Evolutionary conservation across 2,329 filamentous ascomycete species (phyloP), one percentile per base, ranked within the genome.

Genomic region (Trichophyton simii): DNA sequence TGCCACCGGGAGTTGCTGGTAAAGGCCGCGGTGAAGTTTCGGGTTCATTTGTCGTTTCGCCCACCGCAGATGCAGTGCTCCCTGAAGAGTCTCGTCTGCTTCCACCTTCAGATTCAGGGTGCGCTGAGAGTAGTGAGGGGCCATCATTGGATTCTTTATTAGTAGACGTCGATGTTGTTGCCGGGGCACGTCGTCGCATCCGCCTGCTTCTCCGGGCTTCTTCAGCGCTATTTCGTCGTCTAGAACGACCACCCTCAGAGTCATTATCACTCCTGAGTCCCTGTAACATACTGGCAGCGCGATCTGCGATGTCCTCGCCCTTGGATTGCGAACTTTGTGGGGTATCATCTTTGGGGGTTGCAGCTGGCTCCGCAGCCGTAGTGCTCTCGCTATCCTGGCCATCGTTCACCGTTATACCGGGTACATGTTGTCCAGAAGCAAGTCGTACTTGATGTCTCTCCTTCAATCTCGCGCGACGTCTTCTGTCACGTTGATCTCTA

Each of bases 371-470:
- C 46, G 83, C 82, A 22, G 64, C 65, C 54, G 69, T 66, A 28
- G 44, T 41, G 13, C 59, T 58, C 71, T 68, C 72, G 60, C 82
- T 83, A 31, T 78, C 75, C 61, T 85, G 83, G 59, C 83, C 79
- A 13, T 81, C 82, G 68, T 87, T 86, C 67, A 81, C 78, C 60
- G 64, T 65, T 2, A 80, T 66, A 58, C 95, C 90, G 1, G 88
- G 89, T n/a, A 95, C 87, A 69, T 92, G 83, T 69, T 96, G 90
- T 7, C 91, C 92, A 18, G 87, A 92, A 15, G 92, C 90, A 59
- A 96, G 83, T 64, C 92, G 88, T 36, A 94, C 88, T 75, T 95
- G 89, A 71, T 96, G 90, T 31, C 86, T 82, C 70, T 96, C 91
- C 82, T 95, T 95, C 67, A 97, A 82, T 60, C 92, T 82, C 44